Conservation (phyloP, 805 yeast genomes). For the Nakazawaea ernobii region DNA sequence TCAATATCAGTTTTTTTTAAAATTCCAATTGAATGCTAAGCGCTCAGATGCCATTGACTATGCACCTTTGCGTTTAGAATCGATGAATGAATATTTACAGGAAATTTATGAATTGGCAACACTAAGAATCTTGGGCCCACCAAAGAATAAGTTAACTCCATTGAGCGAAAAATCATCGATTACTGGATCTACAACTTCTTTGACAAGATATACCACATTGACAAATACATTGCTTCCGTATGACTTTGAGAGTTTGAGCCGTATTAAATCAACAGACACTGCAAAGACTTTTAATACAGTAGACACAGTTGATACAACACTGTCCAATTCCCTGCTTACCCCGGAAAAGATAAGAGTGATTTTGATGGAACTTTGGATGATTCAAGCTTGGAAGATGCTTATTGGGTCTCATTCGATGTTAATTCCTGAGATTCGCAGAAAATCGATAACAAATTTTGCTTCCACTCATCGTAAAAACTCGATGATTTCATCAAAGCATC, state of each 20-base stretch:
- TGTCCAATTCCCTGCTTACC: not conserved
- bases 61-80: conserved; percentile 8
- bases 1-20: conserved; percentile 7
- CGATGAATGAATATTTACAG: conserved; percentile 1
- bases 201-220: not conserved
- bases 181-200: not conserved
- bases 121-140: not conserved
- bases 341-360: not conserved
- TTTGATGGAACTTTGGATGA: conserved; percentile 7
- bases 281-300: not conserved
- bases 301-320: not conserved
- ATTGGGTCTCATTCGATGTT: conserved; percentile 4
- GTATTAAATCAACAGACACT: not conserved
- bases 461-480: not conserved
- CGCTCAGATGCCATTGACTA: conserved; percentile 6
- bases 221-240: not conserved
- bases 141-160: not conserved
- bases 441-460: not conserved
- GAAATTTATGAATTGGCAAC: not conserved
- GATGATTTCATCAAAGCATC: not conserved
- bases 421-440: not conserved
- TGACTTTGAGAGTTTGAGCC: not conserved
- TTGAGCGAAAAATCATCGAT: not conserved
- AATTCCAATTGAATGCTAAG: conserved; percentile 2
- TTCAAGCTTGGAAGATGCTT: conserved; percentile 5